Evolutionary conservation across 352 stramenopile genomes (phyloP).

Genomic region (Globisporangium splendens): DNA sequence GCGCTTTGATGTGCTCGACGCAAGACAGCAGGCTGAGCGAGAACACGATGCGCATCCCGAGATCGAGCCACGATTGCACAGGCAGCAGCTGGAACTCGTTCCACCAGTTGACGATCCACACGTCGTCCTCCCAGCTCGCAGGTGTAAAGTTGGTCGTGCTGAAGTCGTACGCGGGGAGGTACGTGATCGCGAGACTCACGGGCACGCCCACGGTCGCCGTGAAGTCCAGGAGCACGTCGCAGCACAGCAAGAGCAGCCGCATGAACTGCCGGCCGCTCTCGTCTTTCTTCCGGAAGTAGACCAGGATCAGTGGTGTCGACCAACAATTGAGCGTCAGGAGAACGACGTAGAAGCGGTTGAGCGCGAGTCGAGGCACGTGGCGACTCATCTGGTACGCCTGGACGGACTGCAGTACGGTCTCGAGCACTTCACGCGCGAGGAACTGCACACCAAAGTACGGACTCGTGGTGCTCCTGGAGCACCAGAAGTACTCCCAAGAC

Average conservation of each 20-base stretch:
- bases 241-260: conserved; percentile 9
- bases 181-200: neutral
- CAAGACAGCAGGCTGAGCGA: conserved; percentile 4
- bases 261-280: neutral
- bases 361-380: neutral
- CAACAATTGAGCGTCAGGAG: conserved; percentile 2
- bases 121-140: neutral
- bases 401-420: conserved; percentile 7
- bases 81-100: conserved; percentile 11
- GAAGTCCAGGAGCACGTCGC: conserved; percentile 4
- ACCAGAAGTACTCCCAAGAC: neutral
- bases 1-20: conserved; percentile 4
- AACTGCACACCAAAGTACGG: neutral
- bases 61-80: conserved; percentile 5
- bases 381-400: conserved; percentile 8
- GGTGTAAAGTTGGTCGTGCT: neutral
- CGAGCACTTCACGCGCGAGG: conserved; percentile 1
- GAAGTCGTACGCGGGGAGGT: neutral
- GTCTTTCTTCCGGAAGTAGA: neutral
- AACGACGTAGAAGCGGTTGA: conserved; percentile 7
- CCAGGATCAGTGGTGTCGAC: conserved; percentile 1
- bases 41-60: conserved; percentile 2
- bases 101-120: neutral
- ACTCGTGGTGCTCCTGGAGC: neutral
- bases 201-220: neutral